Evolutionary conservation across 352 stramenopile species (phyloP), one percentile per base, ranked within the genome.

Genomic region (Pythium brachiatum): DNA sequence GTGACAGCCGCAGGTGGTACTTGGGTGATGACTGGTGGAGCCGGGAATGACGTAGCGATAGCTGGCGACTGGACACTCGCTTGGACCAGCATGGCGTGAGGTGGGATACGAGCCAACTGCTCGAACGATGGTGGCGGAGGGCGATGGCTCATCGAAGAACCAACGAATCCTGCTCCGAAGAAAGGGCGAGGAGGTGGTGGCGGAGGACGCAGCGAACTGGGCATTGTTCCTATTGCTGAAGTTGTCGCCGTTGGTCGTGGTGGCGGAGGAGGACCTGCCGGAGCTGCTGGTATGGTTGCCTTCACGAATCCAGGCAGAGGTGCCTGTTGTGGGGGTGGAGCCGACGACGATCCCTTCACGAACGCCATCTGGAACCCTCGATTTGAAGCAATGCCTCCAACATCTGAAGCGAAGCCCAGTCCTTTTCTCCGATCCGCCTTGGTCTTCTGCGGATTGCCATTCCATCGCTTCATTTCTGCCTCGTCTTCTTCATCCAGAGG

Each of bases 341-440:
- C 41, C 12, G 46, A 23, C 6, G 54, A 41, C 21, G 66, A 9
- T 2, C 36, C 36, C 47, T 65, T 62, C 2, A 69, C 57, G 26
- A 70, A 63, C 43, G 43, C 20, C 54, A 60, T 15, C 11, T 31
- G 47, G 3, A 57, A 27, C n/a, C 62, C 57, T 27, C 41, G 5
- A 2, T 44, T 44, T 2, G 36, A 32, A 56, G 36, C 61, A 1
- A 21, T 7, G 8, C 57, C 34, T 18, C n/a, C 23, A 2, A 61
- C 44, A 59, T 47, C 11, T 13, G 62, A 60, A 34, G 62, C 64
- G 46, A 94, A 92, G 0, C 86, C 86, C 16, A 94, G 63, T 21
- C 86, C 86, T 78, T 87, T 83, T 7, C 84, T 78, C 61, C 84
- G 76, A 1, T 89, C 83, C 15, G 74, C 68, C 41, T 89, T 90